Conservation (phyloP, 768 basidiomycete genomes). For the Suillus discolor region DNA sequence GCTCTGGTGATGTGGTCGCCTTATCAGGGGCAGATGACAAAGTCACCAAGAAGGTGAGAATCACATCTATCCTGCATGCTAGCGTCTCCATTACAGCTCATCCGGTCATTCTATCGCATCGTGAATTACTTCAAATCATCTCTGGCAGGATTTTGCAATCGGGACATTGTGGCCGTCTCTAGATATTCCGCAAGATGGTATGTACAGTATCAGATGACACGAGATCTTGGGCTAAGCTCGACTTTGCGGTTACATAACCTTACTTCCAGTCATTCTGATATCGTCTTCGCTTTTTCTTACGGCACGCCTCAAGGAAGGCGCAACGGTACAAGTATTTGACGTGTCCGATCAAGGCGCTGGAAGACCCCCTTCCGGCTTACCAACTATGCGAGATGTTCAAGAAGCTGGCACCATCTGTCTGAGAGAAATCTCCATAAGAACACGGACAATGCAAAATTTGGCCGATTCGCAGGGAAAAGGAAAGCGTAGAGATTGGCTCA, state of each 20-base stretch:
- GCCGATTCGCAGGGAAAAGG: conserved; percentile 21
- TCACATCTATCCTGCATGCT: conserved; percentile 14
- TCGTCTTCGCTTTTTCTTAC: conserved; percentile 64
- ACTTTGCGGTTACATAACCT: conserved; percentile 12
- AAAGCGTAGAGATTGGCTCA: conserved; percentile 67
- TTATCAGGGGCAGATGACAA: conserved; percentile 45
- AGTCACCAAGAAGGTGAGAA: conserved; percentile 37
- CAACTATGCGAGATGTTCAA: conserved; percentile 49
- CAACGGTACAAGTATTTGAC: conserved; percentile 50
- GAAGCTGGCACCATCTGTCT: conserved; percentile 57
- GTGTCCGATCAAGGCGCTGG: conserved; percentile 41
- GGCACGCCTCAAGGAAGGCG: conserved; percentile 53
- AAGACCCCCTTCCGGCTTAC: conserved; percentile 46
- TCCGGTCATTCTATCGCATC: conserved; percentile 11
- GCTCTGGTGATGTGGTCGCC: conserved; percentile 70
- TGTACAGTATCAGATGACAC: conserved; percentile 29
- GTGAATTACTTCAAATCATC: conserved; percentile 20
- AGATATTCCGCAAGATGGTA: conserved; percentile 61
- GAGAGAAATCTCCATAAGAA: conserved; percentile 43
- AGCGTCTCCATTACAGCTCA: conserved; percentile 9
- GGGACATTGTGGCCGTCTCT: conserved; percentile 79
- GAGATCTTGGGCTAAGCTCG: conserved; percentile 17
- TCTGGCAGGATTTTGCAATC: conserved; percentile 57
- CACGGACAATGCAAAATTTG: conserved; percentile 21
- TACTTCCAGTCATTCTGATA: conserved; percentile 51